phyloP scores from a whole-genome alignment of 1,284 basidiomycete genomes.

The Apiotrichum gamsii region DNA sequence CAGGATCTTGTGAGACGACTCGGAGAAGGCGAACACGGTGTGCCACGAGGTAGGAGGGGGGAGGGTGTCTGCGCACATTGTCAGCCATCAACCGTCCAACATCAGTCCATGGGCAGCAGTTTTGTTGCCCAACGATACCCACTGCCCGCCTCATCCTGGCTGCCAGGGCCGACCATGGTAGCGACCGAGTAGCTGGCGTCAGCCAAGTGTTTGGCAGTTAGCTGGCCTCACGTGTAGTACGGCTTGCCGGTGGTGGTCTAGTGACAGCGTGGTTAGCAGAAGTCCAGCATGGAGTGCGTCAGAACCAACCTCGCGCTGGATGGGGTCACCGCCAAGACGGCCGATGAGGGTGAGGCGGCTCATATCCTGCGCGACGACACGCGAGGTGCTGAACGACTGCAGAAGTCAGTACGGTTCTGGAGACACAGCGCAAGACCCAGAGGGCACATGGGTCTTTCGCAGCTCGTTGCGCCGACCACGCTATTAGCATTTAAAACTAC shows the following conservation, averaged over 20 bases:
- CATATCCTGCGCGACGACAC: constrained; percentile 22
- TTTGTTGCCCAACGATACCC: too few species aligned
- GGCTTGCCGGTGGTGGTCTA: constrained; percentile 35
- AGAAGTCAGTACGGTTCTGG: neutral
- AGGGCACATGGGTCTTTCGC: too few species aligned
- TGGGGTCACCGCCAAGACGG: constrained; percentile 38
- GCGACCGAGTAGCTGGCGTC: constrained; percentile 40
- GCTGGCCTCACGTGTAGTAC: too few species aligned
- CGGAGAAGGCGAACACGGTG: constrained; percentile 39
- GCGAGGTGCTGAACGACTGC: constrained; percentile 30
- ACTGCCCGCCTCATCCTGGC: constrained; percentile 22
- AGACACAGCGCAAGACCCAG: too few species aligned
- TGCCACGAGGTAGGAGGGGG: constrained; percentile 39
- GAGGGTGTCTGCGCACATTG: constrained; percentile 12
- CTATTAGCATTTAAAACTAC: too few species aligned
- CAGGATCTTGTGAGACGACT: constrained; percentile 26
- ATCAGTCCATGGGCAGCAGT: too few species aligned
- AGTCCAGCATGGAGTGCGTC: too few species aligned
- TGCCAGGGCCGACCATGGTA: constrained; percentile 22
- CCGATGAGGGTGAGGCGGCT: constrained; percentile 37
- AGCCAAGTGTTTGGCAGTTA: too few species aligned
- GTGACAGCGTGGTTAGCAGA: too few species aligned
- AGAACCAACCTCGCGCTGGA: constrained; percentile 22
- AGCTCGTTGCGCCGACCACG: too few species aligned
- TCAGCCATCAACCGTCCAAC: too few species aligned